Evolutionary conservation across 768 basidiomycete genomes (phyloP), one percentile per base, ranked within the genome.

Genomic region (Boletus vermiculosoides): DNA sequence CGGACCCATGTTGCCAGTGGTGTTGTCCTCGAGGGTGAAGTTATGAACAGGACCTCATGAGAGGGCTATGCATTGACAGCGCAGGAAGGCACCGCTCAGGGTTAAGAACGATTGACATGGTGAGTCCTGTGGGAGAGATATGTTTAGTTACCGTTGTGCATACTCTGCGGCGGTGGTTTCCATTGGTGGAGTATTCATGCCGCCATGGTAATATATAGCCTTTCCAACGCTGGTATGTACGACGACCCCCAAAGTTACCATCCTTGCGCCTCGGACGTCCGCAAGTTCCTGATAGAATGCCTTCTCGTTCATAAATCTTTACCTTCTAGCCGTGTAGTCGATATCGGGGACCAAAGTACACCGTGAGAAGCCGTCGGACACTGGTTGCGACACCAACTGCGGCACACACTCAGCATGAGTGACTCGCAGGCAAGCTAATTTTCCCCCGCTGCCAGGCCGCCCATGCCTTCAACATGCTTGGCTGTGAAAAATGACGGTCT

Each of bases 1-100:
- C 2, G 18, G 23, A 28, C 25, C 36, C 69, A 73, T 75, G 33
- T 28, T 42, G 25, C 15, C 18, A 13, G 46, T 49, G 41, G 28
- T 46, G 18, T 18, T 30, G 41, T 13, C 18, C 39, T 57, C 9
- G 40, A 31, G 6, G 53, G n/a, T 42, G 45, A 37, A 42, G 11
- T 45, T 60, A 55, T 15, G 34, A 10, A 39, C 37, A 31, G 25
- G 28, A 15, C 33, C 2, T 47, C 48, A 50, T 54, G 9, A 22
- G 18, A 13, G 54, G 20, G 22, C 22, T n/a, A 28, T 2, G 18
- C 30, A n/a, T n/a, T n/a, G n/a, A n/a, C n/a, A 15, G 30, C 5
- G 22, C 39, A 31, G 28, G n/a, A 3, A 15, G n/a, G 9, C 15
- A 2, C 22, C 18, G 8, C 15, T 25, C 42, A 18, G 31, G 31